A percentile compares a stretch with the other conserved stretches of the same genome.
These are phyloP conservation scores for Lineolata rhizophorae DNA, from an alignment of 495 filamentous ascomycete genomes.

Conservation along the genomic window DNA sequence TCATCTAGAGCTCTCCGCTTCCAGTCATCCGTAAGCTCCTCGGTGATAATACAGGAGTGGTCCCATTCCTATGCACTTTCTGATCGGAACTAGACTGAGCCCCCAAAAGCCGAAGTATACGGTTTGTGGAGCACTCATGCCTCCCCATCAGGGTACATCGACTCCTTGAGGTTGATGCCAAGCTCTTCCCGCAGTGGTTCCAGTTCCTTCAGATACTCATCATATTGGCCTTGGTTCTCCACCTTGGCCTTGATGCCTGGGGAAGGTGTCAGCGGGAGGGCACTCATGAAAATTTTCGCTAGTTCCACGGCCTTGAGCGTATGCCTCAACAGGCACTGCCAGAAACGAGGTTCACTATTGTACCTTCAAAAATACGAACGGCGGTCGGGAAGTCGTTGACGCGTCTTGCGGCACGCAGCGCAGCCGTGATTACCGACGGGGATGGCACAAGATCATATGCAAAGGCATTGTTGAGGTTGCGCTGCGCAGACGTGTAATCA, in stretches of 20 bases:
- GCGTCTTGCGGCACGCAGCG: constrained; percentile 72
- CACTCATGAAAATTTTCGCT: no score
- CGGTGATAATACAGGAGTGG: no score
- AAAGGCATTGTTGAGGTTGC: constrained; percentile 99
- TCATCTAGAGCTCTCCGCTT: no score
- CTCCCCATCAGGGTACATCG: constrained; percentile 85
- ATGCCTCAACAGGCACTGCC: neutral
- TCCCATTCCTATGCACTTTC: no score
- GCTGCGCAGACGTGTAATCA: constrained; percentile 38
- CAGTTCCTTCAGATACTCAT: constrained; percentile 89
- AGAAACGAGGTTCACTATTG: constrained; percentile 4
- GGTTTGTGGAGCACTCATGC: no score
- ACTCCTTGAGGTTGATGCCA: constrained; percentile 77
- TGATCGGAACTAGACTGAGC: no score
- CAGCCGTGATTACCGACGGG: constrained; percentile 73
- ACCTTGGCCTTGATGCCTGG: constrained; percentile 97
- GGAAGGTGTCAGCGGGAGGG: constrained; percentile 1
- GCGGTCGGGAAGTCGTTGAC: constrained; percentile 98
- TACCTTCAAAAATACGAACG: constrained; percentile 95
- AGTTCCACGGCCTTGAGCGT: no score
- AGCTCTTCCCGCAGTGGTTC: constrained; percentile 84
- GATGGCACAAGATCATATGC: constrained; percentile 98
- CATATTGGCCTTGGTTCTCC: constrained; percentile 91
- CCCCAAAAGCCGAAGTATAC: no score
- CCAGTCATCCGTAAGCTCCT: no score